phyloP scores from a whole-genome alignment of 208 protist genomes.

The Crithidia bombi region DNA sequence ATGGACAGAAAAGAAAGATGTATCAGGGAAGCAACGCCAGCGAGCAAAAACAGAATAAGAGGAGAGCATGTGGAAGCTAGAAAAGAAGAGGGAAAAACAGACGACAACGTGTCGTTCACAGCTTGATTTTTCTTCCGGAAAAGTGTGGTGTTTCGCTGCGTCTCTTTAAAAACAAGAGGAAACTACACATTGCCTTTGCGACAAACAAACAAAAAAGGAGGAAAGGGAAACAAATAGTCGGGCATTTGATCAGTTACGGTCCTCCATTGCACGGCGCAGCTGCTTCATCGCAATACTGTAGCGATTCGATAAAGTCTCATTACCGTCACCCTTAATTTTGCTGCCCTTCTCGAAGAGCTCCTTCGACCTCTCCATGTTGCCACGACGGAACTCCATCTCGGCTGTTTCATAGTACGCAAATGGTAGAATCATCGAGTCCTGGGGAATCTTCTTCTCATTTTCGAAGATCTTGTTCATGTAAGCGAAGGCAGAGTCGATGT shows the following conservation, averaged over 20 bases:
- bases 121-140: no score
- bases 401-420: slow-evolving; percentile 89
- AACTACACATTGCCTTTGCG: background rate
- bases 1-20: background rate
- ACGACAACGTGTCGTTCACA: no score
- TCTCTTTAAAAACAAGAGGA: background rate
- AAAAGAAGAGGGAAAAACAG: background rate
- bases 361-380: slow-evolving; percentile 71
- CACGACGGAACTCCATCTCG: slow-evolving; percentile 86
- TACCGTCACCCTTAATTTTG: slow-evolving; percentile 87
- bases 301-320: slow-evolving; percentile 87
- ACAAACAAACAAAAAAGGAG: no score
- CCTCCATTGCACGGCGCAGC: slow-evolving; percentile 68
- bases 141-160: no score
- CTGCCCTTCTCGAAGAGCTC: slow-evolving; percentile 82
- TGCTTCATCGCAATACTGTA: slow-evolving; percentile 91
- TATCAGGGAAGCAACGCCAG: background rate
- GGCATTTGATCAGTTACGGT: slow-evolving; percentile 17
- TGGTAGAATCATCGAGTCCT: slow-evolving; percentile 89
- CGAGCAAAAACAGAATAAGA: background rate
- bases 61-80: background rate
- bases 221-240: slow-evolving; percentile 1
- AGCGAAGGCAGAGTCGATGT: slow-evolving; percentile 57
- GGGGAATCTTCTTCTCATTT: slow-evolving; percentile 77
- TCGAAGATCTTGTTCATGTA: slow-evolving; percentile 81